These are phyloP conservation scores for Lotus japonicus DNA, from an alignment of 306 rosid genomes.

Conservation along the genomic window DNA sequence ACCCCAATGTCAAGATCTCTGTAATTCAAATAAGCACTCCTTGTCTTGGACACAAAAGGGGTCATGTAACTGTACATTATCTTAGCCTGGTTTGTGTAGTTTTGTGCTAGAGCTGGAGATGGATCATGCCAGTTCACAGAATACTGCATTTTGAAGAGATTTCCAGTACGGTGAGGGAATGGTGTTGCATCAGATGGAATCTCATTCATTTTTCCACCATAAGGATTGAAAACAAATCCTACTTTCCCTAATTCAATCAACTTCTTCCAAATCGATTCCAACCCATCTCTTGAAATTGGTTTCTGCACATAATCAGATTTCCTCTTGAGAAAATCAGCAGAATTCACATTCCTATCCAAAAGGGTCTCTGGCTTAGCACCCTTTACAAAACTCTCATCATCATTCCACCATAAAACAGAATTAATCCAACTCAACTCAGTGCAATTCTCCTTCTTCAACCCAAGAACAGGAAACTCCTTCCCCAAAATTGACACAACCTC, in stretches of 20 bases:
- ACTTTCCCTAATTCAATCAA: conserved; percentile 33
- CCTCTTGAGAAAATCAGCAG: conserved; percentile 19
- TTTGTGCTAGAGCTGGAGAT: conserved; percentile 6
- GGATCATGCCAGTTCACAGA: conserved; percentile 51
- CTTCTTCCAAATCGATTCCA: conserved; percentile 27
- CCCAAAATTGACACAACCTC: conserved; percentile 18
- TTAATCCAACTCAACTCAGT: conserved; percentile 32
- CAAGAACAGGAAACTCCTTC: conserved; percentile 31
- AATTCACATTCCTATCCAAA: conserved; percentile 23
- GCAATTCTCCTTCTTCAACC: conserved; percentile 23
- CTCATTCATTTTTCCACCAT: conserved; percentile 40
- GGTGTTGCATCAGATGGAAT: conserved; percentile 41
- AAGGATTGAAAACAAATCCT: conserved; percentile 38
- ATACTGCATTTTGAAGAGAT: conserved; percentile 59
- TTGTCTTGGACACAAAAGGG: conserved; percentile 64
- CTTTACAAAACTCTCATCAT: background rate
- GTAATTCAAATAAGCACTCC: conserved; percentile 44
- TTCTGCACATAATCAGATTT: conserved; percentile 40
- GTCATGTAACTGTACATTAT: conserved; percentile 53
- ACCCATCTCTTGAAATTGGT: conserved; percentile 17
- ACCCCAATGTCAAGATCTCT: conserved; percentile 74
- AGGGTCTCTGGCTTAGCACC: conserved; percentile 27
- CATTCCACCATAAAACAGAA: conserved; percentile 33
- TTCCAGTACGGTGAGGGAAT: conserved; percentile 75
- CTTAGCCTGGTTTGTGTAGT: conserved; percentile 24